Percentiles rank a stretch among this genome's conserved stretches.
Evolutionary conservation across 164 flowering plant species (phyloP).

Genomic region (Chloranthus sessilifolius): DNA sequence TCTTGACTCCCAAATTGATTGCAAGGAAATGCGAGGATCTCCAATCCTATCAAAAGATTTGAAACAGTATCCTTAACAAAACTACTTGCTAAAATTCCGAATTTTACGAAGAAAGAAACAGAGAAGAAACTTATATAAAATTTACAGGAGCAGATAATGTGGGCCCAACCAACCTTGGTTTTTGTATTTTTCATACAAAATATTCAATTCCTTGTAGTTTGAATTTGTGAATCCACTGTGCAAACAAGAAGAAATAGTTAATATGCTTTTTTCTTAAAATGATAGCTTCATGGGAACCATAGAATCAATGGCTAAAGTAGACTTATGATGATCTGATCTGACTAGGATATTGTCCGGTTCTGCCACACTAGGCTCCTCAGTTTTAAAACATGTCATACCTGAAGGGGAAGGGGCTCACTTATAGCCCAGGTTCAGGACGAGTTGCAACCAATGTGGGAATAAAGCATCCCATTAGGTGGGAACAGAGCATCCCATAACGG

Average conservation of each 20-base stretch:
- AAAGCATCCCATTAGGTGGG: too few species aligned
- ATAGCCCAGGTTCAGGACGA: too few species aligned
- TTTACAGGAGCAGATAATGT: not conserved
- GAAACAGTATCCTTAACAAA: not conserved
- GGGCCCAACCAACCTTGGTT: constrained; percentile 49
- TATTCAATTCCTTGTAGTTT: constrained; percentile 82
- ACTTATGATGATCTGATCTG: too few species aligned
- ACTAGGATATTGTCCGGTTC: too few species aligned
- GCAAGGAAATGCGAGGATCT: constrained; percentile 95
- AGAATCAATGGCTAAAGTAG: too few species aligned
- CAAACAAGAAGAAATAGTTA: constrained; percentile 1
- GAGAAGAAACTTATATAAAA: not conserved
- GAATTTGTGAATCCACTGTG: constrained; percentile 77
- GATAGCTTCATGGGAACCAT: too few species aligned
- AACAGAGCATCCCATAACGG: too few species aligned
- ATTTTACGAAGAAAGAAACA: not conserved
- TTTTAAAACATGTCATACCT: too few species aligned
- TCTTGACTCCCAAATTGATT: constrained; percentile 90
- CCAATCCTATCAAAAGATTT: constrained; percentile 47
- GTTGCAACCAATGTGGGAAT: too few species aligned
- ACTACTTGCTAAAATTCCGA: not conserved
- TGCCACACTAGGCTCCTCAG: too few species aligned
- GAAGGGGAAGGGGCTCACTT: too few species aligned
- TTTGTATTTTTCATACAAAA: constrained; percentile 74
- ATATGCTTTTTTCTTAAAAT: too few species aligned